phyloP scores from a whole-genome alignment of 352 stramenopile genomes.

The Halophytophthora polymorphica region DNA sequence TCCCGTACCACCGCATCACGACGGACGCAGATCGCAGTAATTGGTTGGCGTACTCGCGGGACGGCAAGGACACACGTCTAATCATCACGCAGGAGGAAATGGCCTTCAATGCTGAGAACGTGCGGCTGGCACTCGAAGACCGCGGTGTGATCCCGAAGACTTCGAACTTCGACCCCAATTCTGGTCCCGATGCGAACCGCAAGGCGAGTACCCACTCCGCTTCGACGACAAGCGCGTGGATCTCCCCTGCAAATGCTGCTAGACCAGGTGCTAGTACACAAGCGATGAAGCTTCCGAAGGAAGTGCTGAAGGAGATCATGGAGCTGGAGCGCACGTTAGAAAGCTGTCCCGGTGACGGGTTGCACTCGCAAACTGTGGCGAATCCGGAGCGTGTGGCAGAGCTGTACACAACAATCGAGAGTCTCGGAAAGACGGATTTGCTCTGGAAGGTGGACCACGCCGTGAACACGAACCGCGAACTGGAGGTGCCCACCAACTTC shows the following conservation, averaged over 20 bases:
- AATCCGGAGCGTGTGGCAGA: constrained; percentile 72
- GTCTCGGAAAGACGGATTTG: constrained; percentile 63
- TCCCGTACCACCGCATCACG: constrained; percentile 63
- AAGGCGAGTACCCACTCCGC: not conserved
- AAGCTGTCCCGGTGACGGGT: constrained; percentile 17
- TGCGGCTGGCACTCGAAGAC: constrained; percentile 59
- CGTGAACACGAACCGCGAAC: constrained; percentile 55
- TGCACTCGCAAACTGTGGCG: constrained; percentile 24
- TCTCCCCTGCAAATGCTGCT: constrained; percentile 7
- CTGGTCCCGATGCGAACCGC: not conserved
- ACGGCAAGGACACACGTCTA: constrained; percentile 58
- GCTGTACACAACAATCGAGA: constrained; percentile 58
- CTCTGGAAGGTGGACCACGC: constrained; percentile 74
- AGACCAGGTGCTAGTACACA: constrained; percentile 11
- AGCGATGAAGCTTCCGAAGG: constrained; percentile 28
- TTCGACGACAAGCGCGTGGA: constrained; percentile 9
- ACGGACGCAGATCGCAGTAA: constrained; percentile 51
- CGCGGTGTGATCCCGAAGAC: constrained; percentile 63
- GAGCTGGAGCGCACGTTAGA: constrained; percentile 53
- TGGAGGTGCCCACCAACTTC: constrained; percentile 47
- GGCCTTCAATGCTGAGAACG: constrained; percentile 48
- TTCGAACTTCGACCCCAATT: constrained; percentile 8
- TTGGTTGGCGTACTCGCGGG: constrained; percentile 42
- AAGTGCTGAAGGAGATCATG: constrained; percentile 55
- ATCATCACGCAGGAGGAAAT: constrained; percentile 66